Evolutionary conservation across 192 early-diverging fungal species (phyloP), one percentile per base, ranked within the genome.

Genomic region (Mortierella hygrophila): DNA sequence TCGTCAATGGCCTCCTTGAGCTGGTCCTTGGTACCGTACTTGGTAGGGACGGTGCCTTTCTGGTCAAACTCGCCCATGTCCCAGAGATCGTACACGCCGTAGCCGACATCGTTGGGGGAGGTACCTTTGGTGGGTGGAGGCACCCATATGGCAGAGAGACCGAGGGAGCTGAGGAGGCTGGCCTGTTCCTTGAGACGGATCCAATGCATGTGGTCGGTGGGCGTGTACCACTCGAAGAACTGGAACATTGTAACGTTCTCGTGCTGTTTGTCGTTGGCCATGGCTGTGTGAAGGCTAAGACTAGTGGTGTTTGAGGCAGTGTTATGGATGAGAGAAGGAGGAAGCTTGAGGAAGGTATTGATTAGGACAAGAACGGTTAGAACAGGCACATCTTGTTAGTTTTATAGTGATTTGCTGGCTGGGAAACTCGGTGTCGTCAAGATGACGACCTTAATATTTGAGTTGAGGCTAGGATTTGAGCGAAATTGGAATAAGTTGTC

Each of bases 21-120:
- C 69, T 89, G 83, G 35, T 82, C 78, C 41, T 89, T 89, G 49
- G 90, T 89, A 18, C 90, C 90, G 47, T 89, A 91, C 70, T 91
- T 91, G 35, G 90, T 91, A 8, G 87, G 74, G n/a, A 89, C 70
- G 1, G 81, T 80, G n/a, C 84, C 84, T 57, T 91, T 91, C 55
- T 91, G 90, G 60, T 91, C 87, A 71, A 89, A 91, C 42, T 91
- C 88, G 6, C 90, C 90, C 49, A 91, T 70, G 65, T 91, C 90
- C 88, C 88, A 91, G n/a, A 91, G 78, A 73, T 91, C 90, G 72
- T 91, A 91, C 15, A 69, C 52, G 23, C 80, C 89, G 73, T 91
- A 91, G 9, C 90, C 90, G 18, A 88, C 87, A 80, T 87, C 82
- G 37, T 74, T 68, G 35, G 68, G 63, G 11, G 88, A 82, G 70